Base-by-base conservation (phyloP, 345 rosid species). In the Salix koriyanagi region DNA sequence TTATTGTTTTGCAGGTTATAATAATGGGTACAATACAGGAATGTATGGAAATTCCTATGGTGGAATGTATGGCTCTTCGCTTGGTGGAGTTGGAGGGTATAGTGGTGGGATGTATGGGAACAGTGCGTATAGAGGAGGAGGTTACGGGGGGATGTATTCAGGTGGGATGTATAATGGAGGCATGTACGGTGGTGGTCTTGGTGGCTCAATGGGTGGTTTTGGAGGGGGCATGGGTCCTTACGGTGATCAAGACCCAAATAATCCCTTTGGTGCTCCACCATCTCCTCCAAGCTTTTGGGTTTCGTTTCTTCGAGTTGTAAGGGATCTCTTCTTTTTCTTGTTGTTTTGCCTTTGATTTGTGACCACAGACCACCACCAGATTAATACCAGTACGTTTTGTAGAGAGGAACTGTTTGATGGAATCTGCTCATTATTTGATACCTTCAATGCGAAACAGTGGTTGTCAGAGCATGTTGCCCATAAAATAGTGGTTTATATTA, bases 251-350 rank as follows among this genome's bases (percentile, higher is more conserved):
- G 98, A 91, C 87, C 97, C 93, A 4, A 95, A 93, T 75, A 88
- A 93, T 85, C 98, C 98, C 67, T 86, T 70, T 80, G 95, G 91
- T 62, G 86, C 81, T 78, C 97, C 98, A 37, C 77, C 98, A 42
- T 87, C 96, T 71, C 98, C 99, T n/a, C 99, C 99, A 28, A 91
- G 99, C 70, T 94, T 96, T 79, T 96, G 99, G 99, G 88, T 96
- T 74, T 94, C 98, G 72, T 94, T 96, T 81, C 94, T 94, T 69
- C 89, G 84, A 3, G 97, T 93, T 95, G 99, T 96, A 83, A 82
- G 85, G 28, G 52, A 72, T 66, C 54, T 68, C 50, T 7, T 16
- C 25, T 7, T 28, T 12, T 65, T 0, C n/a, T 9, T 37, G 66
- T 46, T 67, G 30, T 2, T 64, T 66, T 61, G 25, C 19, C 61